Conservation (phyloP, 1,284 basidiomycete genomes). For the Lignosus rhinocerotis region DNA sequence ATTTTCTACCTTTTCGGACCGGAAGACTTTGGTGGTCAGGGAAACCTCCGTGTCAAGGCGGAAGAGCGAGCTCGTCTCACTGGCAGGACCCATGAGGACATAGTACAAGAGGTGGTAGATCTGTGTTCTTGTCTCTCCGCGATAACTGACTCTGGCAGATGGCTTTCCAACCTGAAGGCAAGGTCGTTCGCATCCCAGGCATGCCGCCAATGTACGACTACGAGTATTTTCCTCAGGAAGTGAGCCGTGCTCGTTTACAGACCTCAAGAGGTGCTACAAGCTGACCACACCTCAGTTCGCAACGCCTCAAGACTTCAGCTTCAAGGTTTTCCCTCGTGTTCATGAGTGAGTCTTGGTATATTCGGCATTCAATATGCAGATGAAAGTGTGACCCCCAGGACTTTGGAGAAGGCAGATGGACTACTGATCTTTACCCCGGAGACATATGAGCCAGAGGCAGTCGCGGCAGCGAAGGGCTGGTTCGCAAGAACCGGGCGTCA, state of each 20-base stretch:
- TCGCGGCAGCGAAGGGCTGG: constrained; percentile 17
- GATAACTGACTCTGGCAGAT: constrained; percentile 6
- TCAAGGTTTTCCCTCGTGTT: constrained; percentile 4
- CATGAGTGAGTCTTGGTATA: constrained; percentile 12
- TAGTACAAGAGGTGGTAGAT: constrained; percentile 15
- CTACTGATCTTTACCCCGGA: constrained; percentile 21
- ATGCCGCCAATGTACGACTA: constrained; percentile 27
- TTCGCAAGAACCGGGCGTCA: constrained; percentile 18
- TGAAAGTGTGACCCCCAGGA: constrained; percentile 1
- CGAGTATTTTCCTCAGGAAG: constrained; percentile 25
- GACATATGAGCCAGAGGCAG: constrained; percentile 21
- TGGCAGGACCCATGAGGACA: constrained; percentile 12
- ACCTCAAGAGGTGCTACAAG: constrained; percentile 1
- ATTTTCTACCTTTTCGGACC: constrained; percentile 19
- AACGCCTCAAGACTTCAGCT: not conserved
- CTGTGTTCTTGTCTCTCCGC: not conserved
- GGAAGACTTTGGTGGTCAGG: constrained; percentile 15
- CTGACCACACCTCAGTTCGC: not conserved
- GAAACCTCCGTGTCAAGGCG: constrained; percentile 17
- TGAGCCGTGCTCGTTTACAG: not conserved
- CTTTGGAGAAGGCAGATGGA: constrained; percentile 17
- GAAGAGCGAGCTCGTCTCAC: constrained; percentile 14
- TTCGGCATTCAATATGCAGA: not conserved
- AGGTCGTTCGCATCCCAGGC: constrained; percentile 18
- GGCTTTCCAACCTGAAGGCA: not conserved